phyloP scores from a whole-genome alignment of 768 basidiomycete species.

The Pholiota molesta region DNA sequence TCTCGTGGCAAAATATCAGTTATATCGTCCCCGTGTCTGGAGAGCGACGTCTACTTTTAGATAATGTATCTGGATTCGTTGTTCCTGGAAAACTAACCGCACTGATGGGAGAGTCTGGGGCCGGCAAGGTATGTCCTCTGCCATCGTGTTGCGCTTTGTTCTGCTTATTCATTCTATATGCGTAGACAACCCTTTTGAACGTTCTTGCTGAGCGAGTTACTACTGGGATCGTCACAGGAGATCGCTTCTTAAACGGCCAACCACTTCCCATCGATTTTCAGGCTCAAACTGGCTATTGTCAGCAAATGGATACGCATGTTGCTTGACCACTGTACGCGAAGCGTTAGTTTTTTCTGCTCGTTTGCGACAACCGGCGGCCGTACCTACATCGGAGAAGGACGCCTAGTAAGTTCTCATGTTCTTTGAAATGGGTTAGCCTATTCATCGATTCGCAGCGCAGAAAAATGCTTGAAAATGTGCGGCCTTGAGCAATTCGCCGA shows the following conservation, averaged over 20 bases:
- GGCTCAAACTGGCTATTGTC: constrained; percentile 81
- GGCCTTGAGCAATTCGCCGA: constrained; percentile 64
- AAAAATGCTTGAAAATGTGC: constrained; percentile 62
- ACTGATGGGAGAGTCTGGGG: constrained; percentile 66
- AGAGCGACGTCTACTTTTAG: constrained; percentile 54
- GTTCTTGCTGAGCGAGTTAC: constrained; percentile 54
- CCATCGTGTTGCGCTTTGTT: not conserved
- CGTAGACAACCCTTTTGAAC: constrained; percentile 58
- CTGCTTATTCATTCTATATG: not conserved
- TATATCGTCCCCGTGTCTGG: constrained; percentile 64
- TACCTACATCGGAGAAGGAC: constrained; percentile 72
- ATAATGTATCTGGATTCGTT: constrained; percentile 80
- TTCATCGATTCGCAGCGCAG: constrained; percentile 32
- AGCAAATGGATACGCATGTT: constrained; percentile 84
- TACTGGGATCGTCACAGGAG: constrained; percentile 52
- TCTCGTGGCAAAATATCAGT: constrained; percentile 77
- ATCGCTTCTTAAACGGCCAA: constrained; percentile 58
- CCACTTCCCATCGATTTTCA: constrained; percentile 58
- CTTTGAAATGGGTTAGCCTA: not conserved
- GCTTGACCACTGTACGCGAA: constrained; percentile 79
- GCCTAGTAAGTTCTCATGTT: constrained; percentile 60
- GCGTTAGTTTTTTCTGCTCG: constrained; percentile 80
- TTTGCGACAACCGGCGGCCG: constrained; percentile 71
- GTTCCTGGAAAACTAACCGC: constrained; percentile 82
- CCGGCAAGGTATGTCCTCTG: constrained; percentile 47